Evolutionary conservation across 352 stramenopile species (phyloP), one percentile per base, ranked within the genome.

Genomic region (Phytophthora europaea): DNA sequence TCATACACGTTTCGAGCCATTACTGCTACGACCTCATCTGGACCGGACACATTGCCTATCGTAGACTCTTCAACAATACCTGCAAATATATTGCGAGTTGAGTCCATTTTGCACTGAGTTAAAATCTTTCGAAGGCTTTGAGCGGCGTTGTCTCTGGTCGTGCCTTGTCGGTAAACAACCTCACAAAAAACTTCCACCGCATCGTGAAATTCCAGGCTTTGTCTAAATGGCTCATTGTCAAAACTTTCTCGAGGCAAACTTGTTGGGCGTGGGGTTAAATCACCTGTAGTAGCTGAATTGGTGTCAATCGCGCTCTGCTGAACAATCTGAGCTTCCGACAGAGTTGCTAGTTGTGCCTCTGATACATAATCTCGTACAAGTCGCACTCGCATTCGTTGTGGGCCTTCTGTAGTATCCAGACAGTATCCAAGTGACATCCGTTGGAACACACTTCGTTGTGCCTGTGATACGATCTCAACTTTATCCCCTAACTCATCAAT

Each of bases 131-230:
- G 43, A 56, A 82, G 40, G 10, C 12, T 8, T 6, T 58, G 20
- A 33, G 9, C 51, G 12, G 10, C 6, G 22, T 22, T 23, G 9
- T 28, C 23, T 23, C 9, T n/a, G 31, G 9, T 16, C 9, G 38
- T 34, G 4, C 23, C n/a, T 23, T 57, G 57, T 6, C 45, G 34
- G 16, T 71, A 76, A 2, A 67, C 55, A 55, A 71, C 76, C 18
- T 84, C 82, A 18, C 73, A 65, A 28, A 87, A 92, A 18, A 84
- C 72, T 60, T 84, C 81, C 3, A 92, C 75, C 8, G 81, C 76
- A 13, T 90, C 82, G 45, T 92, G 84, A 43, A 92, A 87, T 51
- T 85, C 82, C n/a, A 78, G 59, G 20, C 70, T 83, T 36, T 48
- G 64, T 52, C 28, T 28, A 33, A 88, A 78, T 18, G 51, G 48